Evolutionary conservation across 83 land plant genomes (phyloP), one percentile per base, ranked within the genome.

Genomic region (Thuja plicata): DNA sequence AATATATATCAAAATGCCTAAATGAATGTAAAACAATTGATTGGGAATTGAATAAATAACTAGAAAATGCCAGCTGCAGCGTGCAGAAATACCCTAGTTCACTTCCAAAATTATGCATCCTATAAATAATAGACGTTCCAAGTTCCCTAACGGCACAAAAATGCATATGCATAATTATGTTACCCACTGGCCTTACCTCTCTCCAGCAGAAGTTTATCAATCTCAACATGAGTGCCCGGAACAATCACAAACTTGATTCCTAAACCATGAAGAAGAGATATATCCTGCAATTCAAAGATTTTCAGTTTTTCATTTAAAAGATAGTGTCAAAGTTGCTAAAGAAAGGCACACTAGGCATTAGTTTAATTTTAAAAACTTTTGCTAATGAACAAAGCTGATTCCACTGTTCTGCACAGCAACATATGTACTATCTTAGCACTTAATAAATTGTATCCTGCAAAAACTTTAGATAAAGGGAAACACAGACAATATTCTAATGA

Each of bases 241-340:
- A 98, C 94, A 60, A 98, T 87, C 82, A 98, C 96, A 76, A 98
- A 90, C 91, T 90, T 96, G 86, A 98, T 97, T 12, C 99, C 99
- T 48, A 98, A 90, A 17, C 97, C 98, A 91, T 98, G 99, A 43
- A 98, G 94, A n/a, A 98, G 94, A 76, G 99, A 95, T 19, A 98
- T 92, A 91, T 98, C 99, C 99, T 98, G 95, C 89, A 86, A 55
- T 74, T 66, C 30, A 35, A 34, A 76, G 79, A 24, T 76, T 8
- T 76, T 76, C 38, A 76, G 17, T 34, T 76, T 24, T 66, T 34
- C 40, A 70, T 32, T 76, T 0, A 76, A 76, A 34, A 34, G 15
- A 34, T 12, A 34, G 79, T 76, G 13, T 35, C 13, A 15, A 76
- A 35, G 38, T 35, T 76, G 35, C 35, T 76, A 34, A 76, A 76